Evolutionary conservation across 169 alveolate species (phyloP), one percentile per base, ranked within the genome.

Genomic region (Babesia bovis): DNA sequence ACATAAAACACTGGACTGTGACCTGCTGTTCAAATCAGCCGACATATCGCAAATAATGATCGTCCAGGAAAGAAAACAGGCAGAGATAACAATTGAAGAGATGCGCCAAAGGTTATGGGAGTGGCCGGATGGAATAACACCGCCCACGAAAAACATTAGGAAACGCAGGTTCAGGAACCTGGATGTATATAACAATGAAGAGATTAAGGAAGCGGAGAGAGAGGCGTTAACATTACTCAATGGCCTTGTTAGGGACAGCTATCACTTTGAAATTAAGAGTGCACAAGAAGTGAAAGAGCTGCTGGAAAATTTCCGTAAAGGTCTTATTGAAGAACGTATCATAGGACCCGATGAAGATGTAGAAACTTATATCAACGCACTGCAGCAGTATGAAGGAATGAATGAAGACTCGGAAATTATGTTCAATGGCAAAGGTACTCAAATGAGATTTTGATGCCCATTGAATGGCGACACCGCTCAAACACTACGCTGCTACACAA

Each of bases 91-190:
- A 26, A 42, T 75, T n/a, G 83, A 81, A 38, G 45, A 23, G 38
- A 42, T 91, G 65, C 70, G 83, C 33, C 56, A 71, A 25, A 66
- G 84, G 42, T 70, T 85, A 69, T 91, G 95, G 95, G 95, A 91
- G 76, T 91, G 95, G 95, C 92, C 90, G 25, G 90, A 84, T 10
- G 95, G 95, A 40, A 59, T 91, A 10, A 83, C 95, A 15, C 95
- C 95, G 25, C 90, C 91, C 35, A 91, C 94, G 13, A 84, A 77
- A 28, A 85, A 85, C 56, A 91, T 91, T 4, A 68, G 95, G 50
- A 83, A 84, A 28, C 79, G 95, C 63, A 86, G 85, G 71, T 91
- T 90, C 57, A 91, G 90, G 60, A 78, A 91, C 66, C 60, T 82
- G 13, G 92, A 91, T 45, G 57, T 85, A 33, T 91, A 77, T 68